Base-by-base conservation (phyloP, 2,329 filamentous ascomycete species). In the Fusarium paranaense region DNA sequence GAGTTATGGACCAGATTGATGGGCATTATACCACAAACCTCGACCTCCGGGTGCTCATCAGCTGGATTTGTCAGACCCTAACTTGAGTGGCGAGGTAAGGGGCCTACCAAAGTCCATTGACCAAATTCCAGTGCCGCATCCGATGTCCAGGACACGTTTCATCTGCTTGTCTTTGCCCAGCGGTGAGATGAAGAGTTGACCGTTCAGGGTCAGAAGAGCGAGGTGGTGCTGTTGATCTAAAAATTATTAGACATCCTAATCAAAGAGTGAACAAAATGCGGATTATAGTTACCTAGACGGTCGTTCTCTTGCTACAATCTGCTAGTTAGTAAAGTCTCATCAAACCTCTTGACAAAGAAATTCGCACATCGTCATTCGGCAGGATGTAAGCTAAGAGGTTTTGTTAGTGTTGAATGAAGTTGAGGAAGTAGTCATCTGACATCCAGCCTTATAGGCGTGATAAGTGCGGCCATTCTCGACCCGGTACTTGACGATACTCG, bases 71-170 rank as follows among this genome's bases (percentile, higher is more conserved):
- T 62, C 22, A 62, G 45, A 54, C 8, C 16, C 32, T 20, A 16
- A 27, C 5, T n/a, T 22, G 10, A 6, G 16, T 5, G 4, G 13
- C 8, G 20, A 37, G 14, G 11, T n/a, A 18, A 3, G 13, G 8
- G 14, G 42, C 64, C 18, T 42, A 73, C 70, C 67, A 47, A 73
- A 68, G 25, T 73, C 70, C 35, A 73, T 52, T 13, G 70, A 56
- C 70, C 70, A 73, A 27, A 71, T 70, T 5, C 70, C 70, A 13
- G 70, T 73, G 18, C 70, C 70, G 16, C 70, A 73, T 16, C 70
- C 70, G 18, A 62, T 64, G 59, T 73, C 70, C 6, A 73, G 59
- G 6, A 68, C 64, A n/a, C 68, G 67, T 3, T 47, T 33, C 9
- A 70, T 38, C 3, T 58, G 35, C 22, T 42, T 52, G 2, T 66